These are phyloP conservation scores for Epichloe coenophiala DNA, from an alignment of 2,329 filamentous ascomycete species.

Conservation along the genomic window DNA sequence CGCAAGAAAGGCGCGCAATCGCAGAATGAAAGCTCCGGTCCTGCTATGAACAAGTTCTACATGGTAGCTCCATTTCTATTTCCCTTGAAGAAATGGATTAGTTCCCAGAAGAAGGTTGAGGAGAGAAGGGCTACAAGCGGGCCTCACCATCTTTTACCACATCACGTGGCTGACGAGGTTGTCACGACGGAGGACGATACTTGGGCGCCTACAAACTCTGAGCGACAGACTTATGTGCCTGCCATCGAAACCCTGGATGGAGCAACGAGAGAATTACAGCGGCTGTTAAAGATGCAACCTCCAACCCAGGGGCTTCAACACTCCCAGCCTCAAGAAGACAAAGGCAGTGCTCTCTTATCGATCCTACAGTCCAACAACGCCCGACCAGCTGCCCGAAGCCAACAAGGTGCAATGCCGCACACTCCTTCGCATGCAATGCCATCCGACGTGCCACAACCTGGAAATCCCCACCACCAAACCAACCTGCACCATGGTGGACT, in stretches of 20 bases:
- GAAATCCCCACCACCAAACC: conserved; percentile 43
- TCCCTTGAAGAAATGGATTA: conserved; percentile 79
- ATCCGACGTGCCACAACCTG: conserved; percentile 36
- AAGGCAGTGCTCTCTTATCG: conserved; percentile 39
- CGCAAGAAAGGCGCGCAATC: conserved; percentile 50
- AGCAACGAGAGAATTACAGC: conserved; percentile 38
- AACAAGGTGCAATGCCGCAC: conserved; percentile 21
- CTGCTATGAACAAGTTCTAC: conserved; percentile 80
- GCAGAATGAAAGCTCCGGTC: conserved; percentile 41
- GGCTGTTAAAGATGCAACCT: conserved; percentile 41
- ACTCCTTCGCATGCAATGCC: conserved; percentile 43
- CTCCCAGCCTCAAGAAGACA: conserved; percentile 21
- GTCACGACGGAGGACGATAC: conserved; percentile 51
- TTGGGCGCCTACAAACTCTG: conserved; percentile 26
- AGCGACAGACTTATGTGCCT: conserved; percentile 20
- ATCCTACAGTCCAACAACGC: conserved; percentile 30
- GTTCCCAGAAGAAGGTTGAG: conserved; percentile 68
- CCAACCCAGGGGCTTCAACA: conserved; percentile 34
- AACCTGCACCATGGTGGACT: conserved; percentile 28
- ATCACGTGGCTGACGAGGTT: conserved; percentile 35
- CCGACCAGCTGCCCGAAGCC: conserved; percentile 7
- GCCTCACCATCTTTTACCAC: conserved; percentile 26
- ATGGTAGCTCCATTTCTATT: conserved; percentile 95
- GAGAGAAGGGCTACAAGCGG: conserved; percentile 29
- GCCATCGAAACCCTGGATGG: conserved; percentile 34